phyloP scores from a whole-genome alignment of 495 filamentous ascomycete genomes.

The Neurospora sp. region DNA sequence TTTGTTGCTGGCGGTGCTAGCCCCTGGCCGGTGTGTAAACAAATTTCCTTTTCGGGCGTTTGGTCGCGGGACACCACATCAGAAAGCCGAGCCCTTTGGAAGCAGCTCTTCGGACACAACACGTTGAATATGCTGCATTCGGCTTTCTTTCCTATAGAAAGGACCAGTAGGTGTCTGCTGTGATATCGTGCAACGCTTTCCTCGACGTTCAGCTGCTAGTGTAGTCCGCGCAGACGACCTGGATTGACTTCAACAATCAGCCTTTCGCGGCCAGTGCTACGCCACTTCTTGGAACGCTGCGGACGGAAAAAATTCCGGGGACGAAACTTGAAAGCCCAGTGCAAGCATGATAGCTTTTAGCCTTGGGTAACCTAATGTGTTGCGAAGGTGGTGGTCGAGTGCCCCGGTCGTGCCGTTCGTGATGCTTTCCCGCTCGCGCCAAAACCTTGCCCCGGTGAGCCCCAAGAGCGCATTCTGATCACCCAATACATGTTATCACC shows the following conservation, averaged over 20 bases:
- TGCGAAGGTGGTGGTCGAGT: neutral
- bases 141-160: too few species aligned
- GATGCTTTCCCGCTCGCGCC: neutral
- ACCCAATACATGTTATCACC: neutral
- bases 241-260: neutral
- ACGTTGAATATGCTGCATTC: too few species aligned
- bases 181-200: neutral
- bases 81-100: neutral
- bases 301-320: neutral
- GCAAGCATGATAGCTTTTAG: neutral
- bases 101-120: too few species aligned
- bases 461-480: neutral
- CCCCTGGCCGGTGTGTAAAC: neutral
- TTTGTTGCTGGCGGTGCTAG: neutral
- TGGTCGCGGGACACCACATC: neutral
- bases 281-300: neutral
- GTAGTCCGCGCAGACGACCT: neutral
- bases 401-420: neutral
- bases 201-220: neutral
- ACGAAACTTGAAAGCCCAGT: neutral
- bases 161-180: too few species aligned
- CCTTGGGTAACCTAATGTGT: neutral
- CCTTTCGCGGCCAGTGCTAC: neutral
- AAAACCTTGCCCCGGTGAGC: neutral
- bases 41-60: neutral